Percentiles rank a stretch among this genome's conserved stretches.
Evolutionary conservation across 768 basidiomycete species (phyloP).

Genomic region (Clavulina sp.): DNA sequence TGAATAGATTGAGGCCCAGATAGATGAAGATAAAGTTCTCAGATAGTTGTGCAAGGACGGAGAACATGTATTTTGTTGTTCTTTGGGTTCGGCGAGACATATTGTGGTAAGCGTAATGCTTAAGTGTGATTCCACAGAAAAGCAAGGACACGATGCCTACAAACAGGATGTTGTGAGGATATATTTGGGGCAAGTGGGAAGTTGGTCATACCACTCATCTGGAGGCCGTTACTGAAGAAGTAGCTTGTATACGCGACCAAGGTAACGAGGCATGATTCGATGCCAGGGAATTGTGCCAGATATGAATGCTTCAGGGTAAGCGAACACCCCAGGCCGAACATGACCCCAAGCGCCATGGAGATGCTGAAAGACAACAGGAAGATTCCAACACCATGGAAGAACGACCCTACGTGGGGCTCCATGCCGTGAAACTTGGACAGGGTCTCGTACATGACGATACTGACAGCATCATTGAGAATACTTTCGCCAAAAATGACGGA

Average conservation of each 20-base stretch:
- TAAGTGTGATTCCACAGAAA: slow-evolving; percentile 97
- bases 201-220: slow-evolving; percentile 40
- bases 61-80: slow-evolving; percentile 90
- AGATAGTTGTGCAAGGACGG: slow-evolving; percentile 79
- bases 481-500: slow-evolving; percentile 95
- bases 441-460: slow-evolving; percentile 99
- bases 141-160: slow-evolving; percentile 93
- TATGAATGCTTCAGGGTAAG: slow-evolving; percentile 89
- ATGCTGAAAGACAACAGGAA: slow-evolving; percentile 91
- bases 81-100: slow-evolving; percentile 93
- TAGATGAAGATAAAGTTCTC: slow-evolving; percentile 99
- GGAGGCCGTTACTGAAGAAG: slow-evolving; percentile 93
- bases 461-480: slow-evolving; percentile 94
- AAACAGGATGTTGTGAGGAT: not conserved
- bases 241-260: slow-evolving; percentile 93
- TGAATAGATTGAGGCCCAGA: slow-evolving; percentile 93
- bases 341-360: slow-evolving; percentile 85
- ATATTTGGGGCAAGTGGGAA: not conserved
- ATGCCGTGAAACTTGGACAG: slow-evolving; percentile 80
- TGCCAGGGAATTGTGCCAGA: slow-evolving; percentile 69
- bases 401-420: slow-evolving; percentile 63
- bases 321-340: slow-evolving; percentile 80
- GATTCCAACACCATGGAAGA: slow-evolving; percentile 94
- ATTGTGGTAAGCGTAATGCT: slow-evolving; percentile 99
- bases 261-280: slow-evolving; percentile 92